Evolutionary conservation across 2,329 filamentous ascomycete species (phyloP).

Genomic region (Arachnopeziza araneosa): DNA sequence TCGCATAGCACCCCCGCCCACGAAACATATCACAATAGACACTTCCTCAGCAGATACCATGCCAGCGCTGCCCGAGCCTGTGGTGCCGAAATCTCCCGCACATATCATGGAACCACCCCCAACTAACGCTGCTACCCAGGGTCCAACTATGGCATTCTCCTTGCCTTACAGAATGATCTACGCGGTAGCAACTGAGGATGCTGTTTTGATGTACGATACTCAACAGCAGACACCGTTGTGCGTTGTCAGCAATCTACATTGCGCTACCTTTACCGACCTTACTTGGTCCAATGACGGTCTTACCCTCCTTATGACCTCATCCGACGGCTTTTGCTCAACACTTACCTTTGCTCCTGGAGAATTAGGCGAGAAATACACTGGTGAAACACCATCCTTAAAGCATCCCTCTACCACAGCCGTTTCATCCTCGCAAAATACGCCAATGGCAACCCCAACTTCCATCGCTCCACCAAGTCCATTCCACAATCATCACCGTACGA

Average conservation of each 20-base stretch:
- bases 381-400: slow-evolving; percentile 47
- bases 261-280: slow-evolving; percentile 93
- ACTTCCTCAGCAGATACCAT: slow-evolving; percentile 83
- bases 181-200: slow-evolving; percentile 93
- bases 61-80: slow-evolving; percentile 75
- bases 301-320: slow-evolving; percentile 90
- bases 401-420: slow-evolving; percentile 33
- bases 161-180: slow-evolving; percentile 93
- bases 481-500: slow-evolving; percentile 48
- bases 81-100: slow-evolving; percentile 46
- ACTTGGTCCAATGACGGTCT: slow-evolving; percentile 79
- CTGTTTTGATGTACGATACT: slow-evolving; percentile 91
- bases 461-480: slow-evolving; percentile 59
- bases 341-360: slow-evolving; percentile 80
- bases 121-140: slow-evolving; percentile 39
- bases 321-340: slow-evolving; percentile 94
- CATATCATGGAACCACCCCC: slow-evolving; percentile 79
- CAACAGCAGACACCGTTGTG: slow-evolving; percentile 93
- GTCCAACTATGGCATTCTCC: slow-evolving; percentile 63
- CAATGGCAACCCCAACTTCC: slow-evolving; percentile 64
- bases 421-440: slow-evolving; percentile 59
- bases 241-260: slow-evolving; percentile 94
- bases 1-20: slow-evolving; percentile 60
- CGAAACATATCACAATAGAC: slow-evolving; percentile 90
- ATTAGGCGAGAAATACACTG: slow-evolving; percentile 74